Conservation (phyloP, 129 eudicot genomes). For the Lactuca sativa region DNA sequence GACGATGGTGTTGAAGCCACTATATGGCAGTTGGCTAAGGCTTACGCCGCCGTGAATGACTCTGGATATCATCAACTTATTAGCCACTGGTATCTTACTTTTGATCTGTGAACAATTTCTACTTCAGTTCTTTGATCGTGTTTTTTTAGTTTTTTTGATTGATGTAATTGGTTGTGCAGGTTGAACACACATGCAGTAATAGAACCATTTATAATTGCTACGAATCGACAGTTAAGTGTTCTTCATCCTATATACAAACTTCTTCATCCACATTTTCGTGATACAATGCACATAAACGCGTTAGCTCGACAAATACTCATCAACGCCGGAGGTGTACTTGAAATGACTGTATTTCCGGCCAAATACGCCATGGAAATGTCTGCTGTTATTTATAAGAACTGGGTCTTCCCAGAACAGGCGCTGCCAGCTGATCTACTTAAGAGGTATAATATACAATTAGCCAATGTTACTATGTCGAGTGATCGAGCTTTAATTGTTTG, state of each 20-base stretch:
- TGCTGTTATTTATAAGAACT: slow-evolving; percentile 53
- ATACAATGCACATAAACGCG: slow-evolving; percentile 85
- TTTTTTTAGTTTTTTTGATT: background rate
- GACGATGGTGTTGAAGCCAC: slow-evolving; percentile 46
- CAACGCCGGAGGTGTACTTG: slow-evolving; percentile 76
- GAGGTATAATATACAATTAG: slow-evolving; percentile 37
- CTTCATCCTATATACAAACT: slow-evolving; percentile 86
- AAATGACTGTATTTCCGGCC: slow-evolving; percentile 73
- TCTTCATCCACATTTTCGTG: slow-evolving; percentile 84
- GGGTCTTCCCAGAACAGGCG: slow-evolving; percentile 81
- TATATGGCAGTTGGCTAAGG: slow-evolving; percentile 93
- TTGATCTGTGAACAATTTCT: background rate
- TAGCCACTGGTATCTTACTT: slow-evolving; percentile 72
- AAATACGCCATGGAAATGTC: slow-evolving; percentile 84
- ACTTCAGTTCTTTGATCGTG: background rate
- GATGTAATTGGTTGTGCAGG: slow-evolving; percentile 49
- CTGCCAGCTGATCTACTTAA: slow-evolving; percentile 78
- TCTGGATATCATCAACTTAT: slow-evolving; percentile 95
- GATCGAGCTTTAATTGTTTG: background rate
- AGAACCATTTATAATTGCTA: slow-evolving; percentile 83
- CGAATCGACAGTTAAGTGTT: slow-evolving; percentile 77
- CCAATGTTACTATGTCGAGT: background rate
- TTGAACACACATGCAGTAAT: slow-evolving; percentile 86
- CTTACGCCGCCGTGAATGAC: slow-evolving; percentile 91
- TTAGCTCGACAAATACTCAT: slow-evolving; percentile 78